Evolutionary conservation across 352 stramenopile genomes (phyloP), one percentile per base, ranked within the genome.

Genomic region (Discostella stelligera): DNA sequence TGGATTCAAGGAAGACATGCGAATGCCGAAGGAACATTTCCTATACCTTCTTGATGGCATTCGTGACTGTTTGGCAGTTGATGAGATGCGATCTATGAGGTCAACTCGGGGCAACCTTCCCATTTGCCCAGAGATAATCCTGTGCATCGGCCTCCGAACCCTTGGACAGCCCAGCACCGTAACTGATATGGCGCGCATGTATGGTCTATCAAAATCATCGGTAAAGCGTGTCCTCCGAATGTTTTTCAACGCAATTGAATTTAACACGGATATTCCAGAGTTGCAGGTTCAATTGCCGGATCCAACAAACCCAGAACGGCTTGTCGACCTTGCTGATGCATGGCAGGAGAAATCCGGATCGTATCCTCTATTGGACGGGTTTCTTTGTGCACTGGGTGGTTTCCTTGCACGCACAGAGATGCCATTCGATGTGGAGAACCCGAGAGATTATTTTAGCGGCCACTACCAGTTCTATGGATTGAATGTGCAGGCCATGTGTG

Each of bases 381-480:
- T 25, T 63, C 23, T 81, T 61, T 66, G 74, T 41, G 60, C 60
- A 55, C 21, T 82, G 48, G 74, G 77, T 66, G 74, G 65, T 25
- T 75, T 30, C 37, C 49, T 80, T 21, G 20, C 13, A 11, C 49
- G 37, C 18, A 69, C 37, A 20, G 20, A 68, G 18, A 69, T 54
- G 18, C 73, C 65, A 54, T 25, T 5, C 14, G 50, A 69, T 52
- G 50, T 59, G 7, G 21, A 58, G 13, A 76, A 76, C 23, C 48
- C 60, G 66, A 41, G 2, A 4, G 76, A 72, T 60, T 83, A 79
- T 50, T 79, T 64, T 25, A 74, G 58, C 41, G 75, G 70, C 7
- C 75, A 79, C 63, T 83, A 83, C 48, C 39, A 72, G 49, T 41
- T 37, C n/a, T 79, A 69, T 70, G 75, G 68, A 27, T 27, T 83